Base-by-base conservation (phyloP, 164 flowering plant genomes). In the Brasenia schreberi region DNA sequence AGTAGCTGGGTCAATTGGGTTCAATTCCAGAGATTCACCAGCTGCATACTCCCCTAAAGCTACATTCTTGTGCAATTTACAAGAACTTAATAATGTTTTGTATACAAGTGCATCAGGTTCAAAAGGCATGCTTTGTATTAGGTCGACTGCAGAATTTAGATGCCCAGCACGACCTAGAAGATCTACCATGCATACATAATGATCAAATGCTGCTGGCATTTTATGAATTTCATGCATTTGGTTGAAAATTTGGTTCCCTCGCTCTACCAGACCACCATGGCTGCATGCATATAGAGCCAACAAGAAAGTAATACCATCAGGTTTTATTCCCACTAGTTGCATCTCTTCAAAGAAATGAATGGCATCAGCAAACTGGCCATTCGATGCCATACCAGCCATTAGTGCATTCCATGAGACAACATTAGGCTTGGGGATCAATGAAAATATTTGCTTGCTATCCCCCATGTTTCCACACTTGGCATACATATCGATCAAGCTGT, bases 351-450 rank as follows among this genome's bases (percentile, higher is more conserved):
- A 86, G 52, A 78, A 27, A n/a, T 82, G 77, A 62, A 84, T 77
- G 42, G 88, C 80, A 62, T 70, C 59, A 0, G 79, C 71, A 65
- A 79, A 69, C 61, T 70, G 33, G 18, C 85, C 83, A 67, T 78
- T 79, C 60, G 81, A 78, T 52, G 85, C 85, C 65, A 83, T 77
- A n/a, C 80, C 83, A 27, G 74, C 72, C 70, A 86, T 82, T 74
- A 86, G 71, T 5, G 78, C 83, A 68, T 86, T 86, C 84, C 85
- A 84, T 19, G 91, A 83, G 7, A 81, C 83, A 19, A 73, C 74
- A 71, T 84, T 82, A 42, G 85, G 85, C 52, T 72, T 60, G 39
- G 58, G n/a, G 60, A 83, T 78, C 45, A 77, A 83, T 17, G 18
- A 7, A 45, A 86, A 86, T 59, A 74, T 71, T 66, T 44, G 80